Percentiles rank a stretch among this genome's conserved stretches.
These are phyloP conservation scores for Vanrija sp. DNA, from an alignment of 1,284 basidiomycete genomes.

Conservation along the genomic window DNA sequence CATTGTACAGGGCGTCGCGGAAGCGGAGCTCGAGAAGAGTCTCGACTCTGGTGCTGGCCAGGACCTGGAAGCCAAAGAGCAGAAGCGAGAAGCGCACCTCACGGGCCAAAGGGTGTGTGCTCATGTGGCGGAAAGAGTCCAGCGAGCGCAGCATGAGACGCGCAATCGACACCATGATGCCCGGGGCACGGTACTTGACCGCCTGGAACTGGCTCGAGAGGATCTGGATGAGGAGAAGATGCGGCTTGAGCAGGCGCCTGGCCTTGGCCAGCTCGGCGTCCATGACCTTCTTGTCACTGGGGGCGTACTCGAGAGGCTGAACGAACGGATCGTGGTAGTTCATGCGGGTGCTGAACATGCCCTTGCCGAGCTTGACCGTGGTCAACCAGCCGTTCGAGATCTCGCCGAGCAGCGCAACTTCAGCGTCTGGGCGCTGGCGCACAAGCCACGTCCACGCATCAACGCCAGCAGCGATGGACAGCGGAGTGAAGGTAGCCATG, in stretches of 20 bases:
- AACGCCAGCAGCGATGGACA: constrained; percentile 77
- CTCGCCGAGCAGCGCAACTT: constrained; percentile 75
- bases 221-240: constrained; percentile 79
- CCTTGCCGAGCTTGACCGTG: constrained; percentile 70
- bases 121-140: constrained; percentile 64
- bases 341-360: constrained; percentile 73
- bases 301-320: constrained; percentile 80
- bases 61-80: constrained; percentile 86
- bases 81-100: constrained; percentile 86
- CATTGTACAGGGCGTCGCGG: constrained; percentile 70
- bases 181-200: constrained; percentile 78
- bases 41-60: constrained; percentile 85
- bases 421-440: constrained; percentile 72
- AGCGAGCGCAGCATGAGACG: constrained; percentile 74
- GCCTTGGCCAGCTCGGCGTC: constrained; percentile 69
- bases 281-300: constrained; percentile 81
- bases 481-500: constrained; percentile 82
- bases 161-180: constrained; percentile 80
- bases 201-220: constrained; percentile 91
- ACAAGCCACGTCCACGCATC: constrained; percentile 98
- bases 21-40: constrained; percentile 73
- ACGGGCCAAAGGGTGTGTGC: constrained; percentile 85
- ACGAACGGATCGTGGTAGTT: constrained; percentile 85
- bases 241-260: constrained; percentile 72
- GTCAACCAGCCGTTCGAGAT: constrained; percentile 82